phyloP scores from a whole-genome alignment of 2,329 filamentous ascomycete genomes.

The Verticillium tricorpus region DNA sequence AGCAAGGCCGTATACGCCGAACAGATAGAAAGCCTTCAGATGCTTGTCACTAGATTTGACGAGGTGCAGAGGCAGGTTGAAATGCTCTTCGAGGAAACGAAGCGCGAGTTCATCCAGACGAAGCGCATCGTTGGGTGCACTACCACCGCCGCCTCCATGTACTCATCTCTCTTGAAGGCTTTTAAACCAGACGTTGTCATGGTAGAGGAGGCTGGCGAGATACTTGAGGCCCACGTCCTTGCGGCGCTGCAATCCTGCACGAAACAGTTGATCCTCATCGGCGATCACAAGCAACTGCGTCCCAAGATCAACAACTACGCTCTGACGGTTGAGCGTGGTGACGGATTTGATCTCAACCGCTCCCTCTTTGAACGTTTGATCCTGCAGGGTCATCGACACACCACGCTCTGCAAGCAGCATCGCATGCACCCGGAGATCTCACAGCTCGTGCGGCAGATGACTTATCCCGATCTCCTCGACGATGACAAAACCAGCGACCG shows the following conservation, averaged over 20 bases:
- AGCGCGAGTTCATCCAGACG: slow-evolving; percentile 37
- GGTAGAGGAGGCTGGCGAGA: slow-evolving; percentile 70
- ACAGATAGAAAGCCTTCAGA: slow-evolving; percentile 33
- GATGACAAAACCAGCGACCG: slow-evolving; percentile 42
- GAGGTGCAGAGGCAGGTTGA: slow-evolving; percentile 33
- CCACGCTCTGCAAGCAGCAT: slow-evolving; percentile 56
- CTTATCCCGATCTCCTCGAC: slow-evolving; percentile 59
- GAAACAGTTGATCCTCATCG: slow-evolving; percentile 65
- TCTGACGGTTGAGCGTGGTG: slow-evolving; percentile 57
- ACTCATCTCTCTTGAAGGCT: slow-evolving; percentile 47
- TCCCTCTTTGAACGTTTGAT: slow-evolving; percentile 69
- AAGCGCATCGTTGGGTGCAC: slow-evolving; percentile 66
- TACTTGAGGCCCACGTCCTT: slow-evolving; percentile 63
- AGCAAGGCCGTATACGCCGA: slow-evolving; percentile 42
- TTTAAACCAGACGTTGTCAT: slow-evolving; percentile 56
- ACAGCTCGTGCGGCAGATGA: slow-evolving; percentile 47
- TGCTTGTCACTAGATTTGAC: slow-evolving; percentile 35
- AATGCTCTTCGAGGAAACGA: slow-evolving; percentile 36
- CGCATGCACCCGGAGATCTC: slow-evolving; percentile 68
- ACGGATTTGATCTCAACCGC: slow-evolving; percentile 62
- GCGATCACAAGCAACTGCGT: slow-evolving; percentile 68
- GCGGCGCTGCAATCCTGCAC: slow-evolving; percentile 51
- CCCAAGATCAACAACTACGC: slow-evolving; percentile 61
- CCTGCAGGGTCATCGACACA: slow-evolving; percentile 45
- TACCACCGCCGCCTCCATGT: slow-evolving; percentile 64